A percentile compares a stretch with the other conserved stretches of the same genome.
Evolutionary conservation across 768 basidiomycete species (phyloP).

Genomic region (Lactifluus subvellereus): DNA sequence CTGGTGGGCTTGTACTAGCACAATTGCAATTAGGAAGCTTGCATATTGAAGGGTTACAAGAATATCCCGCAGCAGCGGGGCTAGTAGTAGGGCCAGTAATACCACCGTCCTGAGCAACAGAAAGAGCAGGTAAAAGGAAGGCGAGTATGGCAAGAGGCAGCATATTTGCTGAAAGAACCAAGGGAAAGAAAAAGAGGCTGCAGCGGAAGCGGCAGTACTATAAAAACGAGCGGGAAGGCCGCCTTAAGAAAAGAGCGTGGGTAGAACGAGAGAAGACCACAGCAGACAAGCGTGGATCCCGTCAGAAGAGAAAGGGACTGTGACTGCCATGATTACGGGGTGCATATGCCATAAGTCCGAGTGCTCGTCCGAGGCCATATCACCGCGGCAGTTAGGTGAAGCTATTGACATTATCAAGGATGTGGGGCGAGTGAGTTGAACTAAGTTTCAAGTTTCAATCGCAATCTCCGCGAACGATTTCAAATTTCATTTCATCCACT

Average conservation of each 20-base stretch:
- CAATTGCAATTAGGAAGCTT: slow-evolving; percentile 67
- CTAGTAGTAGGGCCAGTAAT: slow-evolving; percentile 51
- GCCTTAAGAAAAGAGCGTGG: not conserved
- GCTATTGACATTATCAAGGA: too few species aligned
- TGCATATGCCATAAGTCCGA: not conserved
- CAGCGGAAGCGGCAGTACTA: not conserved
- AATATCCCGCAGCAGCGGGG: slow-evolving; percentile 55
- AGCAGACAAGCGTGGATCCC: not conserved
- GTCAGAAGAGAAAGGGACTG: not conserved
- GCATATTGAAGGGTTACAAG: slow-evolving; percentile 60
- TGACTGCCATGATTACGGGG: not conserved
- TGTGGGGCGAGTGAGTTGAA: too few species aligned
- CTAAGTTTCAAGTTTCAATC: too few species aligned
- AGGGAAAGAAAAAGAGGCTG: not conserved
- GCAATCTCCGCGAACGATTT: not conserved
- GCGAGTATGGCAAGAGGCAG: slow-evolving; percentile 14
- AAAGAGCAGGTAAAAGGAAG: slow-evolving; percentile 23
- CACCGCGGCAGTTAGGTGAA: not conserved
- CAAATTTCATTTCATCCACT: not conserved
- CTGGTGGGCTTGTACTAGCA: slow-evolving; percentile 67
- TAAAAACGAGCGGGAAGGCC: not conserved
- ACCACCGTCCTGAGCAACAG: slow-evolving; percentile 41
- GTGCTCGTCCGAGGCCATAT: not conserved
- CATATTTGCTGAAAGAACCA: slow-evolving; percentile 2
- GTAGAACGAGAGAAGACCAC: not conserved